phyloP scores from a whole-genome alignment of 164 flowering plant genomes.

The Cinnamomum chago region DNA sequence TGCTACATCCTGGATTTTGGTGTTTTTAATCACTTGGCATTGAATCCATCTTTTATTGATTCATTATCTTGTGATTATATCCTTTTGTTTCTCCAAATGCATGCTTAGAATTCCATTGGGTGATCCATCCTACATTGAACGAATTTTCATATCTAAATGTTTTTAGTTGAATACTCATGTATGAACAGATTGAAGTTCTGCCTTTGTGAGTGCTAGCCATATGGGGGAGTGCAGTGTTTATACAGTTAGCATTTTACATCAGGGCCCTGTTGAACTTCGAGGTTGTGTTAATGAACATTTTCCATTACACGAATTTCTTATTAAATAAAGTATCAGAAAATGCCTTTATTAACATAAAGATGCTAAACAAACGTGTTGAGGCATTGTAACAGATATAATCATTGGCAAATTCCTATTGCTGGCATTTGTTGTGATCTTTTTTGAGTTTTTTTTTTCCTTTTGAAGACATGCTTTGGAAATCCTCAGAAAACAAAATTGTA shows the following conservation, averaged over 20 bases:
- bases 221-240: background rate
- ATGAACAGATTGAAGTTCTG: background rate
- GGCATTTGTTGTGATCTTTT: no score
- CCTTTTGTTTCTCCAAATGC: background rate
- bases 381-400: no score
- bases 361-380: no score
- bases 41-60: no score
- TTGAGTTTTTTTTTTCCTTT: no score
- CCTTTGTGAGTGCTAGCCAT: background rate
- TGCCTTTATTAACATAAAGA: background rate
- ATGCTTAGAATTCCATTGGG: background rate
- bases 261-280: background rate
- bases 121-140: background rate
- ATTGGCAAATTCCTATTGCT: no score
- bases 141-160: background rate
- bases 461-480: no score
- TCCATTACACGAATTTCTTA: background rate
- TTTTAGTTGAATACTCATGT: no score
- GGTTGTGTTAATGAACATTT: background rate
- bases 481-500: no score
- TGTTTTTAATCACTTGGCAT: no score
- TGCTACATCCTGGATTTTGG: no score
- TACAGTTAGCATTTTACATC: background rate
- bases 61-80: background rate
- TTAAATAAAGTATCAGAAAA: background rate